Conservation (phyloP, 2,329 filamentous ascomycete species). For the Phaeosphaeriaceae sp. region DNA sequence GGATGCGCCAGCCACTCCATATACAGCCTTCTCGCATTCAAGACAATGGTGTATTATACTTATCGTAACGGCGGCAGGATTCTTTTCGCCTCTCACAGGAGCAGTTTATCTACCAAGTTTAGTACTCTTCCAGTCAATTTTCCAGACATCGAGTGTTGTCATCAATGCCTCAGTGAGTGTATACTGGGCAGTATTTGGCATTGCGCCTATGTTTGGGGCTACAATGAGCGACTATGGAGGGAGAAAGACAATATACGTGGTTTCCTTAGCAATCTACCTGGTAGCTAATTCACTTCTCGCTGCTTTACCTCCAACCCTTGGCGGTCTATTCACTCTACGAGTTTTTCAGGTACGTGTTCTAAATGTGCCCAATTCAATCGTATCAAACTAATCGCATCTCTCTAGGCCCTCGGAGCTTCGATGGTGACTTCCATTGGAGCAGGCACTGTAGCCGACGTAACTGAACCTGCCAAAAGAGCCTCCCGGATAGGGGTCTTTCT, state of each 20-base stretch:
- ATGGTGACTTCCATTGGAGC: slow-evolving; percentile 49
- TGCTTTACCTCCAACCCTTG: slow-evolving; percentile 43
- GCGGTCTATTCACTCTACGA: slow-evolving; percentile 44
- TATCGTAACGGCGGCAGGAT: slow-evolving; percentile 47
- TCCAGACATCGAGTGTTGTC: slow-evolving; percentile 38
- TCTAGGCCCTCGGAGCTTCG: slow-evolving; percentile 44
- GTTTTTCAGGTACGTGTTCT: slow-evolving; percentile 40
- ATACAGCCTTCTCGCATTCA: slow-evolving; percentile 42
- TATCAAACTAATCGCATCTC: neutral
- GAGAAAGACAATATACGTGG: slow-evolving; percentile 46
- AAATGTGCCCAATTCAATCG: neutral
- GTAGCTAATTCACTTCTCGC: slow-evolving; percentile 46
- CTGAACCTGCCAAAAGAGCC: slow-evolving; percentile 44
- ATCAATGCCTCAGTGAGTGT: slow-evolving; percentile 52
- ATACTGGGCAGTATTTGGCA: slow-evolving; percentile 50
- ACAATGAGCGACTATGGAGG: slow-evolving; percentile 45
- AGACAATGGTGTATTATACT: slow-evolving; percentile 43
- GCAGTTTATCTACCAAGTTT: slow-evolving; percentile 50
- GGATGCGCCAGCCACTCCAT: slow-evolving; percentile 13
- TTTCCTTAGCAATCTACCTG: slow-evolving; percentile 46
- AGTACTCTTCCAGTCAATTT: slow-evolving; percentile 41
- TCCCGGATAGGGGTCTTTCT: slow-evolving; percentile 49
- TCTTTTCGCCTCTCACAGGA: slow-evolving; percentile 49
- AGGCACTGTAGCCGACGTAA: slow-evolving; percentile 49
- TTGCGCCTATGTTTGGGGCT: slow-evolving; percentile 48